A percentile compares a stretch with the other conserved stretches of the same genome.
Evolutionary conservation across 192 early-diverging fungal genomes (phyloP).

Genomic region (Coemansia sp.): DNA sequence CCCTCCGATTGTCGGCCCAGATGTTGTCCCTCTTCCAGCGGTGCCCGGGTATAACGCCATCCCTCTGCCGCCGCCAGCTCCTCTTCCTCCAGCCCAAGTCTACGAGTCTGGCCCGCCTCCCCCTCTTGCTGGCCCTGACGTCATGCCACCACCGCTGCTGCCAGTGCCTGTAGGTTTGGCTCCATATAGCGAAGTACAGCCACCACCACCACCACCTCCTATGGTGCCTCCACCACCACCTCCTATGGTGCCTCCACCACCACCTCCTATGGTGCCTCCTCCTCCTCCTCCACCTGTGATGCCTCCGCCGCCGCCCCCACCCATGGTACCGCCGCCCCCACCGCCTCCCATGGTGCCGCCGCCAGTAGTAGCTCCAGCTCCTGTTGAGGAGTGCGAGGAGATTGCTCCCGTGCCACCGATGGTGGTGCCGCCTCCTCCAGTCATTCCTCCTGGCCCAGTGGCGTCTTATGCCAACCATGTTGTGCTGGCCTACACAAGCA

Average conservation of each 20-base stretch:
- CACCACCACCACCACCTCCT: constrained; percentile 12
- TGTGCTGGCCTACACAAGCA: constrained; percentile 47
- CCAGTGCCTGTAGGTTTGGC: constrained; percentile 22
- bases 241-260: no score
- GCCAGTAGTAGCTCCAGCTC: constrained; percentile 11
- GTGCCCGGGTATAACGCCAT: constrained; percentile 8
- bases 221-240: no score
- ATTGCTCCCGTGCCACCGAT: background rate
- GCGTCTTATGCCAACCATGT: constrained; percentile 23
- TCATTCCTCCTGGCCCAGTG: constrained; percentile 8
- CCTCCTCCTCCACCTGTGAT: background rate
- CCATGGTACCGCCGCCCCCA: constrained; percentile 8
- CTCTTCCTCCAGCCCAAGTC: constrained; percentile 3
- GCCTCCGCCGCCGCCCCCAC: background rate
- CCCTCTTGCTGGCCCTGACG: background rate
- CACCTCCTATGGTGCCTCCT: background rate
- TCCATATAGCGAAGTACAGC: constrained; percentile 1
- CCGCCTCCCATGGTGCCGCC: background rate
- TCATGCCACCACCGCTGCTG: constrained; percentile 19
- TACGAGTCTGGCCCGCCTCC: constrained; percentile 22
- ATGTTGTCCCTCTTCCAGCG: background rate
- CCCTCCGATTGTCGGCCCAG: background rate
- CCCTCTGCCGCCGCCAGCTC: constrained; percentile 1
- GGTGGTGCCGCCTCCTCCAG: constrained; percentile 15
- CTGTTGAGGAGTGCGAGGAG: constrained; percentile 28